Evolutionary conservation across 2,329 filamentous ascomycete genomes (phyloP).

Genomic region (Claviceps maximensis): DNA sequence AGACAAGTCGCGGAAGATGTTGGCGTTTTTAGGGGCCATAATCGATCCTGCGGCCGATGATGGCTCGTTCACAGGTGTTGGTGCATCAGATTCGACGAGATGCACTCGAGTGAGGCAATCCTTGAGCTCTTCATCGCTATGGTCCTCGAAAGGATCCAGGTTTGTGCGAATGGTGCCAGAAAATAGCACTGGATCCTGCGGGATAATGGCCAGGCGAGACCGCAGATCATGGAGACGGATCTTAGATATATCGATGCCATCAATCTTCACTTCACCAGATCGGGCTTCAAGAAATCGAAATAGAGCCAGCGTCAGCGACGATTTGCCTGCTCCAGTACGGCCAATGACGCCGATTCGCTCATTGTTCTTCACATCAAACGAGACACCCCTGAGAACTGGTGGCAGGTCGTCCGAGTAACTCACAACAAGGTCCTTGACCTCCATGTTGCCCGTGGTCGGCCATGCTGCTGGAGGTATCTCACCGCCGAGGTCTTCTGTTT

Average conservation of each 20-base stretch:
- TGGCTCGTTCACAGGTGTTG: conserved; percentile 26
- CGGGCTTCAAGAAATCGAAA: conserved; percentile 65
- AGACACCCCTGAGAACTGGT: conserved; percentile 55
- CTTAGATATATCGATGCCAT: conserved; percentile 61
- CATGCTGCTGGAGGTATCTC: conserved; percentile 53
- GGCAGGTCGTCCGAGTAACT: conserved; percentile 59
- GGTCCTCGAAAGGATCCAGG: conserved; percentile 61
- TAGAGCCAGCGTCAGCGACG: conserved; percentile 58
- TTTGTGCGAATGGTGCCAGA: conserved; percentile 66
- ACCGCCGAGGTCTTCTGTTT: conserved; percentile 53
- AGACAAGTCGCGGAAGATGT: conserved; percentile 50
- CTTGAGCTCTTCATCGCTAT: conserved; percentile 53
- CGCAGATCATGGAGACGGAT: conserved; percentile 58
- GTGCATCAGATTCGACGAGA: conserved; percentile 35
- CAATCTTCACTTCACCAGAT: conserved; percentile 54
- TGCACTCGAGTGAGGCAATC: conserved; percentile 60
- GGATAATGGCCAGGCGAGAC: conserved; percentile 67
- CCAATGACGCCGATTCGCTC: conserved; percentile 67
- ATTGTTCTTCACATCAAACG: conserved; percentile 51
- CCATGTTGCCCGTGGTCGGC: conserved; percentile 60
- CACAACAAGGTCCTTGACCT: conserved; percentile 60
- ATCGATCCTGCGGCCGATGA: conserved; percentile 22
- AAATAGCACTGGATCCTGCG: conserved; percentile 69
- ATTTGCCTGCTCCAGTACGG: conserved; percentile 67
- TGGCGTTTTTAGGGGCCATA: conserved; percentile 37